Evolutionary conservation across 2,329 filamentous ascomycete species (phyloP).

Genomic region (Trichoderma aggressivum): DNA sequence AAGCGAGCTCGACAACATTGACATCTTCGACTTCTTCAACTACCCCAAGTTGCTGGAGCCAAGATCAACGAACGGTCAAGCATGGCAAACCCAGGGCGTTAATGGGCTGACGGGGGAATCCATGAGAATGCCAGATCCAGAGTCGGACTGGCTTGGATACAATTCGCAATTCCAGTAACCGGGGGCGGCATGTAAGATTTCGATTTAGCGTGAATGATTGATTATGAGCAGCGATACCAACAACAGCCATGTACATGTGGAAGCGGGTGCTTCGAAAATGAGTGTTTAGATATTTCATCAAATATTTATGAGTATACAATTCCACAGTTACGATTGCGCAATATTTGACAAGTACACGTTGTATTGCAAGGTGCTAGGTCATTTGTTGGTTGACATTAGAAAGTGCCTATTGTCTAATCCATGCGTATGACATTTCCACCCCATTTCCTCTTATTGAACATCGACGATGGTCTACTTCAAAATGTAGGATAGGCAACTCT

Average conservation of each 20-base stretch:
- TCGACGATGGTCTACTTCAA: background rate
- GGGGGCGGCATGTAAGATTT: background rate
- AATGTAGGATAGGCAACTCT: background rate
- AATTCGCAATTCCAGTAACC: constrained; percentile 12
- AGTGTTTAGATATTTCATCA: background rate
- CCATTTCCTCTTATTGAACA: accelerated
- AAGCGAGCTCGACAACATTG: constrained; percentile 42
- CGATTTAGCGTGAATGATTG: background rate
- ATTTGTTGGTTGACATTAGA: background rate
- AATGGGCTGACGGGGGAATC: constrained; percentile 24
- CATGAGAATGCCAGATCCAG: constrained; percentile 30
- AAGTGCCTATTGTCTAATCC: background rate
- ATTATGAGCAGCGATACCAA: constrained; percentile 13
- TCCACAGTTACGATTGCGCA: background rate
- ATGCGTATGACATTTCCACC: background rate
- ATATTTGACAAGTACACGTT: background rate
- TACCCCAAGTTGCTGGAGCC: constrained; percentile 35
- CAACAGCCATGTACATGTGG: background rate
- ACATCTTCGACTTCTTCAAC: constrained; percentile 46
- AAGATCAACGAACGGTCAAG: constrained; percentile 24
- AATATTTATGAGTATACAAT: background rate
- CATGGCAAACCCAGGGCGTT: constrained; percentile 25
- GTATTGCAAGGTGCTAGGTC: background rate
- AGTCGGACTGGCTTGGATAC: constrained; percentile 32
- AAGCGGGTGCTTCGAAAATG: background rate